Evolutionary conservation across 164 flowering plant species (phyloP), one percentile per base, ranked within the genome.

Genomic region (Cinnamomum micranthum): DNA sequence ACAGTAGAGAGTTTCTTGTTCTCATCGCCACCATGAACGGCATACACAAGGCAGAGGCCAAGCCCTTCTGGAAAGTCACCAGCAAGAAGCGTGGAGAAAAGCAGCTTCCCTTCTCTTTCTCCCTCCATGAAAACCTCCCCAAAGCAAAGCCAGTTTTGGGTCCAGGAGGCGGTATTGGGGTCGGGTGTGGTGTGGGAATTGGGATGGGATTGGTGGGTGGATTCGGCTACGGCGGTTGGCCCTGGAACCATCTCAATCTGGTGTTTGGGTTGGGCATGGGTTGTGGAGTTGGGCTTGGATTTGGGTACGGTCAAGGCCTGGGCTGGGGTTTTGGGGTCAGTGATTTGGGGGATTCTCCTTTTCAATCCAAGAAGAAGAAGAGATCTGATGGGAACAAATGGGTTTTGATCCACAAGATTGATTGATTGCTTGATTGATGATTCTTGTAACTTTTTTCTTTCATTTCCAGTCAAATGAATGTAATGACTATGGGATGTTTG

Each of bases 131-230:
- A 28, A 72, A 58, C 68, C 66, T n/a, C 70, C 69, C 64, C 67
- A 82, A 79, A 68, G 51, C 72, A 0, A 78, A 84, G 33, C 4
- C 1, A 14, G 68, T 83, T 28, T 14, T 80, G 62, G 92, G 92
- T 0, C 91, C 91, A 2, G 93, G 95, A 31, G 86, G 65, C 15
- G 95, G 89, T 1, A 78, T 72, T 15, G 95, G 95, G 9, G n/a
- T 86, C n/a, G 95, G 95, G 14, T 91, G 95, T 72, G 95, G 95
- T 4, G 85, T 76, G 27, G 95, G 95, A 10, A 6, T 86, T 4
- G 95, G 95, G 22, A 50, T 87, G 2, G 93, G 91, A 22, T 52
- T 89, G 20, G 86, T 84, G 3, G 95, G 95, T 4, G 92, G 91
- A 67, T 25, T 81, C 1, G 95, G 90, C 7, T 77, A 58, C 59